Evolutionary conservation across 2,329 filamentous ascomycete species (phyloP).

Genomic region (Pyrenophora graminea): DNA sequence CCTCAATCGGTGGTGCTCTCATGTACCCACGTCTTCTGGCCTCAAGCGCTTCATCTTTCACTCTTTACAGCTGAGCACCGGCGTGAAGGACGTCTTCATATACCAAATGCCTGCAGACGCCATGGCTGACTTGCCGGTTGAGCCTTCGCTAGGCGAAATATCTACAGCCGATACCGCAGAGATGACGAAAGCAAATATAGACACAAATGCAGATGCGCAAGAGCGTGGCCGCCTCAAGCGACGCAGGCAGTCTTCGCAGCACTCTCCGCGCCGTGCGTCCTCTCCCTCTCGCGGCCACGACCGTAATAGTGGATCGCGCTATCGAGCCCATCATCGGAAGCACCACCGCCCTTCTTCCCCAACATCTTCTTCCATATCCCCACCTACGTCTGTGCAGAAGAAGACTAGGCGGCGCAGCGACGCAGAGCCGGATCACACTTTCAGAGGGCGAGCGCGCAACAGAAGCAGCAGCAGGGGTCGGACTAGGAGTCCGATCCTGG

Average conservation of each 20-base stretch:
- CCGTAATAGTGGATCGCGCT: constrained; percentile 36
- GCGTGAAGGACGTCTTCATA: background rate
- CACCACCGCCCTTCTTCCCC: constrained; percentile 37
- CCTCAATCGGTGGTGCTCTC: constrained; percentile 12
- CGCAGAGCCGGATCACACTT: constrained; percentile 42
- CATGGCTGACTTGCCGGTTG: constrained; percentile 6
- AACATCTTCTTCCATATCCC: constrained; percentile 28
- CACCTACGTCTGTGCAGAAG: constrained; percentile 24
- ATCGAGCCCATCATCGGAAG: constrained; percentile 39
- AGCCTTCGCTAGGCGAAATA: constrained; percentile 16
- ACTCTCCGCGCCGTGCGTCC: constrained; percentile 34
- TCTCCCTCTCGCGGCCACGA: constrained; percentile 44
- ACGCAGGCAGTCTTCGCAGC: constrained; percentile 34
- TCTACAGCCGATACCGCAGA: constrained; percentile 49
- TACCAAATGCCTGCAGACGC: constrained; percentile 4
- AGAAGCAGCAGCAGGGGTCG: constrained; percentile 27
- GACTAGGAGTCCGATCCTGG: constrained; percentile 30
- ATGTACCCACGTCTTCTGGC: constrained; percentile 5
- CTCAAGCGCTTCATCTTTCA: background rate
- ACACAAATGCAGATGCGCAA: constrained; percentile 30
- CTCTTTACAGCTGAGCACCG: constrained; percentile 16
- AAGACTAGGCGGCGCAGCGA: constrained; percentile 41
- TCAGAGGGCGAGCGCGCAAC: constrained; percentile 38
- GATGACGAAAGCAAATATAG: constrained; percentile 45
- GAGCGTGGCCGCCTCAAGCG: constrained; percentile 42